Base-by-base conservation (phyloP, 139 green algal species). In the Chlorella sorokiniana region DNA sequence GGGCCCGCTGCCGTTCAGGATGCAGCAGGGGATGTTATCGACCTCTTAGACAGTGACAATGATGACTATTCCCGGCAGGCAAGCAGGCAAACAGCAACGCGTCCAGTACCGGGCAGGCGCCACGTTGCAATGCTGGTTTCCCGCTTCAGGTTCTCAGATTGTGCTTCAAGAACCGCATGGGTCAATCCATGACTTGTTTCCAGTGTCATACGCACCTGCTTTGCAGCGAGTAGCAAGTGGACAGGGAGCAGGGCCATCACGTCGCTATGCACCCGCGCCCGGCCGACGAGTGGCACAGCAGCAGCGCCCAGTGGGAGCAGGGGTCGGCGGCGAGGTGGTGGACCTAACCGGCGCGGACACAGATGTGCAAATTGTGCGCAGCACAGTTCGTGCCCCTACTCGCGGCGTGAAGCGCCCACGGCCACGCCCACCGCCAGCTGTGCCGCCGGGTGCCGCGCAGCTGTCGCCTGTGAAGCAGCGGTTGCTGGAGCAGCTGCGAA, bases 301-400 rank as follows among this genome's bases (percentile, higher is more conserved):
- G 70, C 70, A 33, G 68, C 27, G 25, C 25, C 59, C 23, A 29
- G 27, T 33, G 27, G 64, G 37, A 33, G 64, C 64, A 51, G 64
- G 1, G 41, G 67, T 25, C 37, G 44, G 69, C 27, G 29, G 42
- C n/a, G 72, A 64, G 4, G 42, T 86, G 4, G 71, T 86, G 14
- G 82, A 86, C 33, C 62, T 86, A 1, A 86, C 82, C 31, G 44
- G 37, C 16, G 42, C 41, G 10, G 62, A 67, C 10, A 54, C 38
- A 18, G 68, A 77, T n/a, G 1, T 86, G 29, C 40, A 86, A 41
- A 81, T 86, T 27, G 63, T 86, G 61, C 31, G 63, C 51, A 76
- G 51, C 40, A 81, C 67, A 3, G 51, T 82, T 44, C 78, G 67
- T 64, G 42, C 82, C 65, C 71, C 37, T 1, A 73, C 44, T 11